Evolutionary conservation across 2,329 filamentous ascomycete species (phyloP), one percentile per base, ranked within the genome.

Genomic region (Exophiala calicioides): DNA sequence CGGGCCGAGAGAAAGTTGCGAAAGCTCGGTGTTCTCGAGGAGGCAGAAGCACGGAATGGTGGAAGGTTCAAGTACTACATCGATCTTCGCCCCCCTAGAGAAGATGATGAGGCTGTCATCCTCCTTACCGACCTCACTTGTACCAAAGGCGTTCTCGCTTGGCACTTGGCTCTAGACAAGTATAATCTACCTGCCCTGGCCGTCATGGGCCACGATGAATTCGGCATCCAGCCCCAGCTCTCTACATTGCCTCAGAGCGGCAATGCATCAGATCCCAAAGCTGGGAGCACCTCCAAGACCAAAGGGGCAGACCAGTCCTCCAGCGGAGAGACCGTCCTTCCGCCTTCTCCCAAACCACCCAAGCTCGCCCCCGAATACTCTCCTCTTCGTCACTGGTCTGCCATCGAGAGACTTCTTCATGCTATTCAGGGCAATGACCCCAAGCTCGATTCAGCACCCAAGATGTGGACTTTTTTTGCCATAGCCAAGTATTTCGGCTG

Each of bases 391-490:
- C 84, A 88, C 59, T 71, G 79, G 9, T 77, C 76, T 20, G 77
- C 77, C 15, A 80, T 93, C 24, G 72, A 86, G 34, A 74, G 82
- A 1, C 67, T 88, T 0, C 68, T 88, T 3, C 72, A 79, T 56
- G 70, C 63, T 16, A 74, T 87, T 30, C 72, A 80, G 52, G 77
- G 76, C 2, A 68, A 75, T 3, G 67, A 74, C 21, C 70, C 81
- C 0, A 67, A 71, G 1, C 62, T 88, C 10, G 78, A 87, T 62
- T 86, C 83, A 0, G 84, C 84, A 0, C 72, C 77, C 8, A 81
- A 84, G 10, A 66, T 85, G 27, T 87, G 81, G 74, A 86, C 83
- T 0, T 71, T 86, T n/a, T 77, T 80, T 24, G 78, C 76, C 3
- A 63, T 87, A 6, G 78, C 81, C 5, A 78, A 79, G 49, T 71